Base-by-base conservation (phyloP, 2,329 filamentous ascomycete genomes). In the Pseudohalonectria lignicola region DNA sequence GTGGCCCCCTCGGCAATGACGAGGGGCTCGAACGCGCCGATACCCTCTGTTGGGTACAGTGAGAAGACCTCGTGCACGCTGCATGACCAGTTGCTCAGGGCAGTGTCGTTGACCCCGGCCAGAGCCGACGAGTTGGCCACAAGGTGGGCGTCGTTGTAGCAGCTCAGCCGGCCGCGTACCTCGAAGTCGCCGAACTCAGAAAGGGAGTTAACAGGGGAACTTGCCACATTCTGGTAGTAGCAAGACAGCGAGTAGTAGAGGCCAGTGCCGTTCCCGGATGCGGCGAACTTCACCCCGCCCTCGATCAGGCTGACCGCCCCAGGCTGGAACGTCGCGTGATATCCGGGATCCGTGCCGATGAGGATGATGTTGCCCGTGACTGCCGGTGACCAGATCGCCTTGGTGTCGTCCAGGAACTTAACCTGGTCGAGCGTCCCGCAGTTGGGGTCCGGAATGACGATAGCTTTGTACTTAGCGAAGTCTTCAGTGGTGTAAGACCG, bases 381-480 rank as follows among this genome's bases (percentile, higher is more conserved):
- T 21, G 60, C 62, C 13, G 60, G 56, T 7, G 56, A 56, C 62
- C 62, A 65, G 9, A 46, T 45, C 4, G 48, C 45, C 41, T 62
- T 62, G 18, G 60, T 61, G 28, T 57, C 53, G 21, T 57, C 51
- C 9, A 66, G 49, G 39, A 64, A 61, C 20, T 53, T 46, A 40
- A 66, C 53, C 12, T 46, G 43, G 36, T 39, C 41, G 49, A 45
- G 36, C 15, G 36, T 45, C 7, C 49, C 51, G 41, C 57, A 59
- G 34, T 53, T 48, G 10, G 60, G 55, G 41, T 67, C 64, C 6
- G 60, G 56, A 28, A 67, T 51, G 38, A 67, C 49, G 36, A 67
- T 61, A 11, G 63, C 63, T 47, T 62, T 64, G 57, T 57, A 67
- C 39, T 55, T 51, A 33, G 60, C 54, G 47, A 66, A 66, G 41